Base-by-base conservation (phyloP, 805 yeast species). In the Candida orba region DNA sequence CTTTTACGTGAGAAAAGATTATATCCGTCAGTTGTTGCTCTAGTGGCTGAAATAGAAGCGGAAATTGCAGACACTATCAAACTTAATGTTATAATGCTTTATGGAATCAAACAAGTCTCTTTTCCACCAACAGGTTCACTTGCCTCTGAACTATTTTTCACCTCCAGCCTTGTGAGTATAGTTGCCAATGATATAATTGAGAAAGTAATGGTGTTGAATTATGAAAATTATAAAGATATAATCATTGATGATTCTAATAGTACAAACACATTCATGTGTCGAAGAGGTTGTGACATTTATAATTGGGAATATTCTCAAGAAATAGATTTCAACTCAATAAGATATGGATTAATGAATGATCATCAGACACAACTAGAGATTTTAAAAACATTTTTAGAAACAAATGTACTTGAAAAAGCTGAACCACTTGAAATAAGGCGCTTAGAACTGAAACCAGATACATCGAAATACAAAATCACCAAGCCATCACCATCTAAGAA, bases 111-210 rank as follows among this genome's bases (percentile, higher is more conserved):
- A 27, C 29, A 27, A 13, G 29, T 27, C 9, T 13, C 29, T 27
- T 27, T 27, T 6, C 44, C 52, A 5, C 60, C 67, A 10, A 49
- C 42, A 7, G 56, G 54, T 20, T 40, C 60, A 1, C 58, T 53
- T 8, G 52, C 51, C 1, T 69, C 71, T 51, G 88, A 81, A 57
- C 43, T 81, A 6, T 77, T 76, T 49, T 52, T 82, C 23, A 75
- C 85, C 0, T 70, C 84, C 3, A 71, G 72, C 30, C 42, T 66
- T 17, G 72, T 69, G 4, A 70, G 70, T 32, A 58, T 81, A 14
- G 53, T 60, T 39, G 59, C 79, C 2, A 49, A 47, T 2, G 68
- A 76, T 37, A 66, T 81, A 23, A 48, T 73, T 2, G 67, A 59
- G 6, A 62, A 65, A 34, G 79, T 76, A 8, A 65, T 57, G 8